Percentiles rank a stretch among this genome's conserved stretches.
phyloP scores from a whole-genome alignment of 768 basidiomycete species.

The Hygrocybe punicea region DNA sequence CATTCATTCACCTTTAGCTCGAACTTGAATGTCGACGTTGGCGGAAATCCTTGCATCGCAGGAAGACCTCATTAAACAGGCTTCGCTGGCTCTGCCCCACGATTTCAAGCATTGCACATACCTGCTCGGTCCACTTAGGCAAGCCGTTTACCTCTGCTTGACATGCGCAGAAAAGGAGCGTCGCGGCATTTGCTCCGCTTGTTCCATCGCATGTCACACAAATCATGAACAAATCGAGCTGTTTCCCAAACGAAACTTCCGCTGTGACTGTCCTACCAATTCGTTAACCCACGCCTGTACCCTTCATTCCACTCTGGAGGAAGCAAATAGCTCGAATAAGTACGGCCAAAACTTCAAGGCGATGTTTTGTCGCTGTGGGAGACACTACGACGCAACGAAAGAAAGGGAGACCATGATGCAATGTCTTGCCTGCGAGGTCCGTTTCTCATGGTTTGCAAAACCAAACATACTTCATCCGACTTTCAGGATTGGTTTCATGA shows the following conservation, averaged over 20 bases:
- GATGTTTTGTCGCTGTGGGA: constrained; percentile 71
- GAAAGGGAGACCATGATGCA: constrained; percentile 88
- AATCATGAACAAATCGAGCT: constrained; percentile 84
- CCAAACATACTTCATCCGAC: constrained; percentile 6
- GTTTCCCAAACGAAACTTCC: constrained; percentile 79
- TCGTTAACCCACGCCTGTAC: constrained; percentile 60
- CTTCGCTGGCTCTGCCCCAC: constrained; percentile 56
- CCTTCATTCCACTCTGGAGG: constrained; percentile 53
- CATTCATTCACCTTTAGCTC: no score
- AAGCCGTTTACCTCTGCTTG: constrained; percentile 78
- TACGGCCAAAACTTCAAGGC: constrained; percentile 75
- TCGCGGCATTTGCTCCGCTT: constrained; percentile 52
- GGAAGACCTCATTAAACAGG: constrained; percentile 49
- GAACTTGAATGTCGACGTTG: not conserved
- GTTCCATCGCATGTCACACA: constrained; percentile 83
- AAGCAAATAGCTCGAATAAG: constrained; percentile 53
- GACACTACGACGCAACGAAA: constrained; percentile 64
- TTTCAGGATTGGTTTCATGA: constrained; percentile 87
- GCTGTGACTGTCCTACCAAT: constrained; percentile 80
- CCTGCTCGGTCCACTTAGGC: constrained; percentile 56
- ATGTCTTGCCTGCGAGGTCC: constrained; percentile 80
- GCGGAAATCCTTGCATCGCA: constrained; percentile 46
- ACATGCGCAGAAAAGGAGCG: constrained; percentile 54
- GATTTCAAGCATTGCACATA: constrained; percentile 68
- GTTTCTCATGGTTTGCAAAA: constrained; percentile 22